Evolutionary conservation across 2,329 filamentous ascomycete genomes (phyloP).

Genomic region (Aspergillus spinulosporus): DNA sequence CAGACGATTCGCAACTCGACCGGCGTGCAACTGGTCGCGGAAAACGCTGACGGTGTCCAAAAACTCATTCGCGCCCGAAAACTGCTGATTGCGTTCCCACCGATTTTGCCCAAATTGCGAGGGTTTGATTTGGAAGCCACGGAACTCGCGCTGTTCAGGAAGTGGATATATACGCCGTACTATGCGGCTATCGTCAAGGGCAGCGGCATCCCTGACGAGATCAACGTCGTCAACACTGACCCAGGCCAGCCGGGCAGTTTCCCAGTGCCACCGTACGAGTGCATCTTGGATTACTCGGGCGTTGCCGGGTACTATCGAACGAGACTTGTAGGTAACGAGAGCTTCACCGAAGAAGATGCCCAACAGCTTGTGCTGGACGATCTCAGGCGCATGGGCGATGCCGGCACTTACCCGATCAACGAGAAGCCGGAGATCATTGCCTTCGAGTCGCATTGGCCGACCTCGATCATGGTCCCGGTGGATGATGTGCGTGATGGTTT

Average conservation of each 20-base stretch:
- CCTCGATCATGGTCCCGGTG: conserved; percentile 32
- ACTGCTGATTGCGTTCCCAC: conserved; percentile 42
- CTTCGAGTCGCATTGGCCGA: conserved; percentile 40
- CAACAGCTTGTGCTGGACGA: conserved; percentile 32
- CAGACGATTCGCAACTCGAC: conserved; percentile 20
- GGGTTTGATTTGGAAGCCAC: conserved; percentile 38
- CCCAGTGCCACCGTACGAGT: conserved; percentile 21
- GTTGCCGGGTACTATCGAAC: conserved; percentile 7
- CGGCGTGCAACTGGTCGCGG: conserved; percentile 27
- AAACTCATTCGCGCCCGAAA: conserved; percentile 38
- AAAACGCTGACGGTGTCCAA: conserved; percentile 26
- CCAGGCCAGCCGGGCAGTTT: conserved; percentile 30
- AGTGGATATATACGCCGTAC: conserved; percentile 41
- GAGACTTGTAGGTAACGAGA: conserved; percentile 9
- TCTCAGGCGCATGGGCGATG: conserved; percentile 17
- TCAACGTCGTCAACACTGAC: conserved; percentile 28
- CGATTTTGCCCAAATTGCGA: conserved; percentile 36
- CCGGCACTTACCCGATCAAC: conserved; percentile 7
- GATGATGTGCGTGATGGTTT: conserved; percentile 44
- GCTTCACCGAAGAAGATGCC: conserved; percentile 27
- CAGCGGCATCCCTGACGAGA: conserved; percentile 36
- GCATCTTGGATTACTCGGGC: conserved; percentile 12
- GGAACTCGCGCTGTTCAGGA: conserved; percentile 40
- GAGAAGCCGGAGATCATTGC: conserved; percentile 34
- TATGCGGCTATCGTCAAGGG: conserved; percentile 43